These are phyloP conservation scores for Elaeis oleifera DNA, from an alignment of 202 grass and related monocot species.

Conservation along the genomic window DNA sequence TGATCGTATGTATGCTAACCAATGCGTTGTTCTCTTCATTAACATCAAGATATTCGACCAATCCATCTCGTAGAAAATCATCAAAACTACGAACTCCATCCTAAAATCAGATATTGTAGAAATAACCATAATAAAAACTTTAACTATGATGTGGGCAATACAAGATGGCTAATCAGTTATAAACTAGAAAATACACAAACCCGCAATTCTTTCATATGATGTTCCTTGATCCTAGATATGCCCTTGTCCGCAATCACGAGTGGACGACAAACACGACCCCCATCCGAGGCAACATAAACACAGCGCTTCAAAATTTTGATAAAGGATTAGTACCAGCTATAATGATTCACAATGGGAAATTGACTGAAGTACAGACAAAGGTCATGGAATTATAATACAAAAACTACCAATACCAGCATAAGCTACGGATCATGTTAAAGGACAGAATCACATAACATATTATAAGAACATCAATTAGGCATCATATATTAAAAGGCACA, in stretches of 20 bases:
- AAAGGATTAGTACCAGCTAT: neutral
- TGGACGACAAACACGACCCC: conserved; percentile 91
- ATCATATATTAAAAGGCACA: too few species aligned
- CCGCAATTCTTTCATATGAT: conserved; percentile 85
- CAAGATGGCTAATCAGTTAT: neutral
- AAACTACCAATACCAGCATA: too few species aligned
- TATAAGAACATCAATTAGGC: too few species aligned
- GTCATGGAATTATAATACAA: neutral
- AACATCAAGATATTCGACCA: conserved; percentile 95
- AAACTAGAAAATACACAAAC: conserved; percentile 34
- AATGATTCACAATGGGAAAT: neutral
- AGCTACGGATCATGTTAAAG: too few species aligned
- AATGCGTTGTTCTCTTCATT: conserved; percentile 99
- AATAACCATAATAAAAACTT: neutral
- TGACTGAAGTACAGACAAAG: neutral
- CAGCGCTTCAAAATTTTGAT: conserved; percentile 49
- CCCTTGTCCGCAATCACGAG: conserved; percentile 95
- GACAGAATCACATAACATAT: too few species aligned
- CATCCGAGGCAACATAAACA: conserved; percentile 88
- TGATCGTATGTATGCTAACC: conserved; percentile 30
- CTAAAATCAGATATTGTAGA: conserved; percentile 32
- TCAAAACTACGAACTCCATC: conserved; percentile 77
- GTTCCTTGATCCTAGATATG: conserved; percentile 66
- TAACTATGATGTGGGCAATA: too few species aligned
- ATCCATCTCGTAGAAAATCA: conserved; percentile 87